These are phyloP conservation scores for Raddia distichophylla DNA, from an alignment of 176 grass and related monocot species.

Conservation along the genomic window DNA sequence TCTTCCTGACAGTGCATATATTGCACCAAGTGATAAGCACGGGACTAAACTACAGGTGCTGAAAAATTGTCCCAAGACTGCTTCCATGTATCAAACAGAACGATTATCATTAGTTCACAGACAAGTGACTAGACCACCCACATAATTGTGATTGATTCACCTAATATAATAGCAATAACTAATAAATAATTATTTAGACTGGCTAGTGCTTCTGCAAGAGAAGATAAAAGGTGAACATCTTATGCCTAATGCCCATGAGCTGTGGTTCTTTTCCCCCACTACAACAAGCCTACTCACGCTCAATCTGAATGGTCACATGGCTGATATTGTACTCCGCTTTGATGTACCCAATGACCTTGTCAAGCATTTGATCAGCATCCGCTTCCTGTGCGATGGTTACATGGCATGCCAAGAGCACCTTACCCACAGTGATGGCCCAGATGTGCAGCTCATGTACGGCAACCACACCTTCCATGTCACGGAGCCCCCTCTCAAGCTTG, in stretches of 20 bases:
- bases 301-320: slow-evolving; percentile 96
- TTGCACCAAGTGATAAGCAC: slow-evolving; percentile 9
- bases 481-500: slow-evolving; percentile 72
- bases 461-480: slow-evolving; percentile 73
- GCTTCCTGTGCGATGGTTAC: slow-evolving; percentile 67
- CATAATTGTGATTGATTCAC: slow-evolving; percentile 12
- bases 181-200: not conserved
- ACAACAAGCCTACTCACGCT: slow-evolving; percentile 51
- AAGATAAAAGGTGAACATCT: slow-evolving; percentile 3
- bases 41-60: not conserved
- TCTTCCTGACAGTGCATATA: slow-evolving; percentile 18
- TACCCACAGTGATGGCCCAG: slow-evolving; percentile 95
- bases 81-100: slow-evolving; percentile 27
- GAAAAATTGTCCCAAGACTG: slow-evolving; percentile 29
- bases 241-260: not conserved
- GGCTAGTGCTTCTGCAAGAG: not conserved
- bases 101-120: not conserved
- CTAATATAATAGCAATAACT: slow-evolving; percentile 27
- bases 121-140: not conserved
- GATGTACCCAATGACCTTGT: slow-evolving; percentile 84
- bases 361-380: slow-evolving; percentile 78
- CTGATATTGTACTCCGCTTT: slow-evolving; percentile 94
- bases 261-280: not conserved
- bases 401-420: slow-evolving; percentile 89
- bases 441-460: slow-evolving; percentile 91